Conservation (phyloP, 495 filamentous ascomycete species). For the Endocarpon pusillum region DNA sequence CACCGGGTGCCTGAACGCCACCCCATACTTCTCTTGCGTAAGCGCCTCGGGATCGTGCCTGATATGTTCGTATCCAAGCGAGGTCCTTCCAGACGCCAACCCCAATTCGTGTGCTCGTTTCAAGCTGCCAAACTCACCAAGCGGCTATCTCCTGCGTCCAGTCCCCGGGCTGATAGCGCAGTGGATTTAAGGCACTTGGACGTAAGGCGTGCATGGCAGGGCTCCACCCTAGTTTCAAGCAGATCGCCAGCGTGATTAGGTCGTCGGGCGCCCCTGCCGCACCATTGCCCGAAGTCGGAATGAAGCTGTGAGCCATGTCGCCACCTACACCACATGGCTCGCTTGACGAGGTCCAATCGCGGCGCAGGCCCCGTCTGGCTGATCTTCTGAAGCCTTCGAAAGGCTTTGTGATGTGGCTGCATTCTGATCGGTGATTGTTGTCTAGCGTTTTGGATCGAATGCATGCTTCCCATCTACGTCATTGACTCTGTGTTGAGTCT, state of each 20-base stretch:
- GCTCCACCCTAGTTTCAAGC: slow-evolving; percentile 32
- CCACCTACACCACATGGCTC: slow-evolving; percentile 46
- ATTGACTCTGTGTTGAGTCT: not conserved
- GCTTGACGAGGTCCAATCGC: slow-evolving; percentile 42
- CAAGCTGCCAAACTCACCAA: not conserved
- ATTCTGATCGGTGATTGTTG: not conserved
- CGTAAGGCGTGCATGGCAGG: slow-evolving; percentile 23
- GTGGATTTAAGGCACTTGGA: not conserved
- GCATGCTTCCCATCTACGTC: no score
- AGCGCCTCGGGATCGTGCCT: not conserved
- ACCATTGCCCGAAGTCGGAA: slow-evolving; percentile 55
- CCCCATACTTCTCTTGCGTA: not conserved
- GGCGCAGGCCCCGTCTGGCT: slow-evolving; percentile 41
- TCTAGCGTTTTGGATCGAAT: no score
- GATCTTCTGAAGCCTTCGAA: not conserved
- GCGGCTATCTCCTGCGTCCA: not conserved
- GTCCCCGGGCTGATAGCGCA: not conserved
- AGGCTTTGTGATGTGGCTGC: not conserved
- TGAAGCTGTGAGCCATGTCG: slow-evolving; percentile 56
- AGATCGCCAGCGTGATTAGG: slow-evolving; percentile 46
- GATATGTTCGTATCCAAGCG: not conserved
- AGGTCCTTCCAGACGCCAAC: not conserved
- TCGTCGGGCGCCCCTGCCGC: slow-evolving; percentile 60
- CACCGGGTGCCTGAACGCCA: not conserved
- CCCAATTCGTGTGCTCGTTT: not conserved